phyloP scores from a whole-genome alignment of 345 rosid species.

The Noccaea bulbosa region DNA sequence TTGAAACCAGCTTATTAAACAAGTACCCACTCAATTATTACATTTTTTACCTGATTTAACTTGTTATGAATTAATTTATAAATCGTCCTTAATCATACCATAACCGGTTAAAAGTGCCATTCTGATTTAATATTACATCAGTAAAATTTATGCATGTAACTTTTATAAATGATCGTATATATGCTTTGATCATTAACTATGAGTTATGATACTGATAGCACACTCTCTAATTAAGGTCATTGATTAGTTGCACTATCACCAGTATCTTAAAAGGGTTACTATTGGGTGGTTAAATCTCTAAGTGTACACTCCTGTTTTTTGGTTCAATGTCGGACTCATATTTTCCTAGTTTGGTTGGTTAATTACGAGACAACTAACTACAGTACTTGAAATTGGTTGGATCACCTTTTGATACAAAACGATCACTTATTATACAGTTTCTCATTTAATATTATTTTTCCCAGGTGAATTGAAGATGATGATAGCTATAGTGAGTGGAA shows the following conservation, averaged over 20 bases:
- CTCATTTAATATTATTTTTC: background rate
- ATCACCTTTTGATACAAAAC: conserved; percentile 5
- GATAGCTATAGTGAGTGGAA: conserved; percentile 62
- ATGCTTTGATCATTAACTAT: too few relatives aligned
- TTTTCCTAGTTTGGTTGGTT: conserved; percentile 6
- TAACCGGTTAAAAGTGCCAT: too few relatives aligned
- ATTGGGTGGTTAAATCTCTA: too few relatives aligned
- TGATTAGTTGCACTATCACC: too few relatives aligned
- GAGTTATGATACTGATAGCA: too few relatives aligned
- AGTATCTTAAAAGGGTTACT: too few relatives aligned
- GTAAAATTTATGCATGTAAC: too few relatives aligned
- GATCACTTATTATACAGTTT: conserved; percentile 8
- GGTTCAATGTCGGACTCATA: background rate
- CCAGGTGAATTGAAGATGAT: conserved; percentile 83
- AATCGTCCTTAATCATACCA: background rate
- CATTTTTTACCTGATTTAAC: background rate
- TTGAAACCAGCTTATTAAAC: conserved; percentile 6
- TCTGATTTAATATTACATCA: too few relatives aligned
- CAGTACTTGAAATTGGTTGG: background rate
- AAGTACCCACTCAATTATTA: background rate
- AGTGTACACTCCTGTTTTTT: background rate
- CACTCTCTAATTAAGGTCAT: too few relatives aligned
- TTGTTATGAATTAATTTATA: background rate
- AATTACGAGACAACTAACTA: conserved; percentile 13
- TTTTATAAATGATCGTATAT: too few relatives aligned